A percentile compares a stretch with the other conserved stretches of the same genome.
These are phyloP conservation scores for Aquilaria malaccensis DNA, from an alignment of 345 rosid genomes.

Conservation along the genomic window DNA sequence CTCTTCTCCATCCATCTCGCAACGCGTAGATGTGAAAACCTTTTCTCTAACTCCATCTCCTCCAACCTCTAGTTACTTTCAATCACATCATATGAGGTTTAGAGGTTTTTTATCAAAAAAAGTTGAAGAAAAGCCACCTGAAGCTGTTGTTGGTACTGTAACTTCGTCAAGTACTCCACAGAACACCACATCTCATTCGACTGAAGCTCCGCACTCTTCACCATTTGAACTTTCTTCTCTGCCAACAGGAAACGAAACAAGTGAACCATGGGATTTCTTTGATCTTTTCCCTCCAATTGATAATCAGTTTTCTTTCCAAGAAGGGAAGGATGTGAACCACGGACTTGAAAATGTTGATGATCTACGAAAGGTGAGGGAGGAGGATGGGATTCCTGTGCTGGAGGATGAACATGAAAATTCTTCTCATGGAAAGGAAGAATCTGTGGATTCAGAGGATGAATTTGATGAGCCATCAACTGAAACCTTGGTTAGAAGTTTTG, in stretches of 20 bases:
- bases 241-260: conserved; percentile 49
- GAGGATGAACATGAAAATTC: conserved; percentile 58
- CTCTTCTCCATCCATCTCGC: conserved; percentile 60
- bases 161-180: conserved; percentile 49
- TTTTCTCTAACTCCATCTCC: conserved; percentile 64
- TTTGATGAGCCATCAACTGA: conserved; percentile 61
- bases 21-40: conserved; percentile 37
- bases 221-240: conserved; percentile 41
- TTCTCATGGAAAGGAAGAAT: conserved; percentile 46
- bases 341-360: conserved; percentile 40
- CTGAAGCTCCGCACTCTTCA: conserved; percentile 39
- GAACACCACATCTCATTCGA: conserved; percentile 28
- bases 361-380: conserved; percentile 39
- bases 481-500: conserved; percentile 65
- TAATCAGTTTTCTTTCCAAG: conserved; percentile 47
- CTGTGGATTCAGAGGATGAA: conserved; percentile 65
- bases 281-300: conserved; percentile 61
- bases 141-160: conserved; percentile 34
- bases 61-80: conserved; percentile 41
- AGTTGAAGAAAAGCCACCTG: conserved; percentile 71
- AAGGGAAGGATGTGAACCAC: conserved; percentile 29
- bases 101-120: conserved; percentile 48
- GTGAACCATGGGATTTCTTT: conserved; percentile 88
- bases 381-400: conserved; percentile 56
- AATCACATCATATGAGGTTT: conserved; percentile 61